Evolutionary conservation across 108 stramenopile genomes (phyloP).

Genomic region (Pseudonitzschia multiseries): DNA sequence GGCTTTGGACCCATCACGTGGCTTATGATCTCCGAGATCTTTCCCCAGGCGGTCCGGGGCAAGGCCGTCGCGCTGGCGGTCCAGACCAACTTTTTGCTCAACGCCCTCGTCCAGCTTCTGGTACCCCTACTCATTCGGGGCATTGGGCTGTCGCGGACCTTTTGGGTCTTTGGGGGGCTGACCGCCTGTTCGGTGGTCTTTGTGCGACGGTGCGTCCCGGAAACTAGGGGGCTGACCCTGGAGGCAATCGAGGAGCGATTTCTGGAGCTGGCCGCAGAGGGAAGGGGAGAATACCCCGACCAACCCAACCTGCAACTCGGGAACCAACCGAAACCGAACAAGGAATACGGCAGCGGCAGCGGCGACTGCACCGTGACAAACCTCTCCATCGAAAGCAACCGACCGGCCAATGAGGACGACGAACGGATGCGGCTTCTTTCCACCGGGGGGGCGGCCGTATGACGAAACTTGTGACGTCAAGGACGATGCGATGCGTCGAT

Average conservation of each 20-base stretch:
- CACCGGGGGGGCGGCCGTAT: too few species aligned
- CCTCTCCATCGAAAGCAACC: too few species aligned
- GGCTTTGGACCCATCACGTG: conserved; percentile 54
- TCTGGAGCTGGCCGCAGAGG: background rate
- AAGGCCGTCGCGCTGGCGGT: conserved; percentile 46
- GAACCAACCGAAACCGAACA: too few species aligned
- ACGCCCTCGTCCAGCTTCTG: conserved; percentile 37
- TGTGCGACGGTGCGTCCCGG: conserved; percentile 34
- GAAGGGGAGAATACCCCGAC: background rate
- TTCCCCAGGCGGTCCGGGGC: conserved; percentile 46
- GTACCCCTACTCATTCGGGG: conserved; percentile 30
- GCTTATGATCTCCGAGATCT: conserved; percentile 54
- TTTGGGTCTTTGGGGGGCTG: conserved; percentile 40
- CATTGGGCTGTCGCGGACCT: conserved; percentile 33
- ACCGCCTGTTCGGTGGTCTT: conserved; percentile 34
- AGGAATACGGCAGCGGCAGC: too few species aligned
- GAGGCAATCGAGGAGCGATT: conserved; percentile 44
- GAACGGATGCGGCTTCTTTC: conserved; percentile 3
- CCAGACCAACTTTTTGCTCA: conserved; percentile 40
- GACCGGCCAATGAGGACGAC: too few species aligned
- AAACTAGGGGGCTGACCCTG: conserved; percentile 51
- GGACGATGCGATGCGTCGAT: too few species aligned
- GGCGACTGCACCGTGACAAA: too few species aligned
- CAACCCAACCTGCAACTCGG: too few species aligned
- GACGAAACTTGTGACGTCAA: too few species aligned